Percentiles rank a stretch among this genome's conserved stretches.
These are phyloP conservation scores for Calonectria honghensis DNA, from an alignment of 2,329 filamentous ascomycete species.

Conservation along the genomic window DNA sequence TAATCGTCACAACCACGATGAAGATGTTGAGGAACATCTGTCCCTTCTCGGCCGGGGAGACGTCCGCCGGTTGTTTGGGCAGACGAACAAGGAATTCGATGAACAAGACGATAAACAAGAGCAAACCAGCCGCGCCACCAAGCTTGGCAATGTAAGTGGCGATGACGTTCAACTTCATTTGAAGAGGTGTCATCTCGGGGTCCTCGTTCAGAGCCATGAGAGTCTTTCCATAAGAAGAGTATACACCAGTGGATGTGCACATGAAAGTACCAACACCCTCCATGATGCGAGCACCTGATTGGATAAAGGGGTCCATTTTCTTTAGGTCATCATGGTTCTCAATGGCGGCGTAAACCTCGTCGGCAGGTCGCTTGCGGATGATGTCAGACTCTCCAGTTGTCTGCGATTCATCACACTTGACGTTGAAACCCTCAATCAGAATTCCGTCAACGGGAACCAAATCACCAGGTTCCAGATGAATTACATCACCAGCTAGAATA, in stretches of 20 bases:
- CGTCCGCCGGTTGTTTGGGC: constrained; percentile 66
- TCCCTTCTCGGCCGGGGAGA: constrained; percentile 82
- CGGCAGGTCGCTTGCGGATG: constrained; percentile 79
- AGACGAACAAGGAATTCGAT: constrained; percentile 88
- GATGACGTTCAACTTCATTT: constrained; percentile 84
- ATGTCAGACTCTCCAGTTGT: constrained; percentile 88
- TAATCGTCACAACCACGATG: constrained; percentile 86
- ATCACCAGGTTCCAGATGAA: constrained; percentile 85
- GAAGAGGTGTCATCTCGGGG: constrained; percentile 84
- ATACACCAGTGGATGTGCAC: constrained; percentile 82
- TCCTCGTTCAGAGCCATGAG: constrained; percentile 84
- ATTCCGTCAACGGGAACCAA: constrained; percentile 84
- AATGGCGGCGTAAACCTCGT: constrained; percentile 82
- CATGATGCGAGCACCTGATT: constrained; percentile 87
- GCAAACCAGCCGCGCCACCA: constrained; percentile 84
- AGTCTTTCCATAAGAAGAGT: constrained; percentile 85
- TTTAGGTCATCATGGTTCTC: constrained; percentile 78
- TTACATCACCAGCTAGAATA: constrained; percentile 80
- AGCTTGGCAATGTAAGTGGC: constrained; percentile 87
- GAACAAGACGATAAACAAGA: constrained; percentile 89
- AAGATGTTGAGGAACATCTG: constrained; percentile 86
- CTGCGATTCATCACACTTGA: constrained; percentile 87
- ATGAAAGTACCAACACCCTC: constrained; percentile 85
- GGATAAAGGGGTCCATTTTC: constrained; percentile 89
- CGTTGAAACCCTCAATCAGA: constrained; percentile 82